phyloP scores from a whole-genome alignment of 495 filamentous ascomycete genomes.

The Patellaria atrata region DNA sequence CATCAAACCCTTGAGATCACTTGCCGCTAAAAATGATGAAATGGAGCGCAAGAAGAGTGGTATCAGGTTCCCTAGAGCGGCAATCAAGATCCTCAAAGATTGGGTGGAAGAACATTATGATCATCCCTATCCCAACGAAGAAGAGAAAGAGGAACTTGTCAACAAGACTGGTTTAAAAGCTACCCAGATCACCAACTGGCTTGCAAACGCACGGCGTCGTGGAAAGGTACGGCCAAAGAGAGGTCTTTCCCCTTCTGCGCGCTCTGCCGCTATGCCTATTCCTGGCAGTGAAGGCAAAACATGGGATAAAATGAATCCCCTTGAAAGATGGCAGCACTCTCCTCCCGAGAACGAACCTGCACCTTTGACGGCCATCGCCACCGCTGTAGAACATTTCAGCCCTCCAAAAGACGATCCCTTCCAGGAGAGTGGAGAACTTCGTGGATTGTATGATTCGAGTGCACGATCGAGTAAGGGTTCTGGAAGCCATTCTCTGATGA shows the following conservation, averaged over 20 bases:
- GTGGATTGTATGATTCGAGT: neutral
- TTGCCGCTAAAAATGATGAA: conserved; percentile 20
- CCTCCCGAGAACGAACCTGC: conserved; percentile 82
- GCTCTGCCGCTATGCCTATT: conserved; percentile 23
- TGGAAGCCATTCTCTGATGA: conserved; percentile 35
- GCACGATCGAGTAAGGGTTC: conserved; percentile 29
- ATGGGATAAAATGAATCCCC: conserved; percentile 53
- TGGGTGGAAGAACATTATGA: conserved; percentile 63
- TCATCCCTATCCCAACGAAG: conserved; percentile 69
- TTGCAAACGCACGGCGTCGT: conserved; percentile 69
- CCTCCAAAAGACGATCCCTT: conserved; percentile 12
- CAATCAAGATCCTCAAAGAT: conserved; percentile 57
- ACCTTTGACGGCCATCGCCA: conserved; percentile 60
- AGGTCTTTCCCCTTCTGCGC: conserved; percentile 10
- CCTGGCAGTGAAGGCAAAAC: conserved; percentile 10
- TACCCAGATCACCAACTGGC: conserved; percentile 72
- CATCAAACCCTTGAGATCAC: conserved; percentile 22
- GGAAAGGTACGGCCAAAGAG: conserved; percentile 47
- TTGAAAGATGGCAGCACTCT: conserved; percentile 76
- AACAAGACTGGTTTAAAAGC: conserved; percentile 57
- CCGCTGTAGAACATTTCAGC: conserved; percentile 48
- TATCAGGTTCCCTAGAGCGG: conserved; percentile 55
- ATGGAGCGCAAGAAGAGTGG: conserved; percentile 13
- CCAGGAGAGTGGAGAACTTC: neutral
- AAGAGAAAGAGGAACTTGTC: conserved; percentile 63